Conservation (phyloP, 164 flowering plant species). For the Vitis rotundifolia region DNA sequence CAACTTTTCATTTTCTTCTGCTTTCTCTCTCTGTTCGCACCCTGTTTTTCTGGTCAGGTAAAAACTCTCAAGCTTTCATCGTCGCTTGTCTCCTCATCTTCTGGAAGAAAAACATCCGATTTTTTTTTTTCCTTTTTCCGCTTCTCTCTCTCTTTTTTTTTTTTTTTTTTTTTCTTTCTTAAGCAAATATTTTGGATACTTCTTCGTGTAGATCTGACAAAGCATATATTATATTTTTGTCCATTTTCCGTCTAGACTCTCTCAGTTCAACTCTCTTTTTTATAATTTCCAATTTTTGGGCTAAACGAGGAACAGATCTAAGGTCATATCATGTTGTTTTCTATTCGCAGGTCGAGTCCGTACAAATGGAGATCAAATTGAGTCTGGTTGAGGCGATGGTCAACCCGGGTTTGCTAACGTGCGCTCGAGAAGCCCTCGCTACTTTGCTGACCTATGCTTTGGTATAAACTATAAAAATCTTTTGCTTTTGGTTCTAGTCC, state of each 20-base stretch:
- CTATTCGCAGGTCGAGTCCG: constrained; percentile 8
- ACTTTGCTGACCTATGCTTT: constrained; percentile 15
- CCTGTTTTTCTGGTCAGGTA: too few relatives aligned
- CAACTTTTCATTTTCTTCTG: too few relatives aligned
- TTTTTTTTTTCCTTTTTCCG: too few relatives aligned
- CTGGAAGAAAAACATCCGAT: too few relatives aligned
- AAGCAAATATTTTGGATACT: too few relatives aligned
- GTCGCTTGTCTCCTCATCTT: too few relatives aligned
- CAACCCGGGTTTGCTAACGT: constrained; percentile 19
- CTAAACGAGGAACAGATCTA: constrained; percentile 5
- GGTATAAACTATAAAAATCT: background rate
- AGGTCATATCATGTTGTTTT: constrained; percentile 1
- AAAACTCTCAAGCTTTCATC: too few relatives aligned
- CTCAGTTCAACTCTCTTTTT: background rate
- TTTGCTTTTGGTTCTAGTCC: constrained; percentile 14
- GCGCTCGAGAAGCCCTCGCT: constrained; percentile 11
- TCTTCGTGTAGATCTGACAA: background rate
- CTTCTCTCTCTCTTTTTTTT: too few relatives aligned
- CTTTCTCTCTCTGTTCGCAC: too few relatives aligned
- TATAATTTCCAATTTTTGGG: background rate
- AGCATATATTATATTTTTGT: background rate
- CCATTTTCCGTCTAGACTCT: background rate
- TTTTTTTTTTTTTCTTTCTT: too few relatives aligned
- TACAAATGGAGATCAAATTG: constrained; percentile 21
- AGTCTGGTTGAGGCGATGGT: constrained; percentile 11